Base-by-base conservation (phyloP, 306 rosid species). In the Begonia fuchsioides region DNA sequence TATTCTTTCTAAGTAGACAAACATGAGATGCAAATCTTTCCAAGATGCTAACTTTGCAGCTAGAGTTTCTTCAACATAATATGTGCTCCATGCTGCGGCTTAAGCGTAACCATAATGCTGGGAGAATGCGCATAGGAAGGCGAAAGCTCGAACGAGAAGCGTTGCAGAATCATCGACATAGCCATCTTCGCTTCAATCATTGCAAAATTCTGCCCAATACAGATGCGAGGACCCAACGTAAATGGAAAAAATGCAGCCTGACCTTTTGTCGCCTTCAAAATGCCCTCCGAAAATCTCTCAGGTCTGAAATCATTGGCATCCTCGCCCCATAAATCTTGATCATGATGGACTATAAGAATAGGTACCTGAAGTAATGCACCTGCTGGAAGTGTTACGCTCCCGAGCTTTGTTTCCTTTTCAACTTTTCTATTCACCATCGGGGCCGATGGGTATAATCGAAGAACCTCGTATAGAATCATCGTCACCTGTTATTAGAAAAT, bases 121-220 rank as follows among this genome's bases (percentile, higher is more conserved):
- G 75, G 81, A 47, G 53, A 50, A 55, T 71, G 86, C 14, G 20
- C 15, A 44, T 78, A 71, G 2, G 54, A 12, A 0, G 78, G 69
- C 0, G 83, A 76, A 49, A 76, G 75, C 44, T 57, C 62, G 32
- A 76, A 72, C 1, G 80, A 61, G 43, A 70, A 76, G 16, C 12
- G 39, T 17, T 66, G 74, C 20, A 78, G 32, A 40, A 75, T 54
- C 70, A 71, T 38, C 3, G 82, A 61, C 39, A 79, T 17, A 1
- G 39, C 71, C 15, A 66, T 15, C 51, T 79, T 79, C 4, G 76
- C 76, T 43, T 75, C 82, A 9, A 57, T 19, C 58, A 57, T 15
- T 1, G 53, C 53, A 11, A 57, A 57, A 56, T 58, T 72, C 39
- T 72, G 69, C 3, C 72, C 82, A 32, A 68, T 66, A 40, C 81